Evolutionary conservation across 148 eudicot species (phyloP).

Genomic region (Camellia japonica): DNA sequence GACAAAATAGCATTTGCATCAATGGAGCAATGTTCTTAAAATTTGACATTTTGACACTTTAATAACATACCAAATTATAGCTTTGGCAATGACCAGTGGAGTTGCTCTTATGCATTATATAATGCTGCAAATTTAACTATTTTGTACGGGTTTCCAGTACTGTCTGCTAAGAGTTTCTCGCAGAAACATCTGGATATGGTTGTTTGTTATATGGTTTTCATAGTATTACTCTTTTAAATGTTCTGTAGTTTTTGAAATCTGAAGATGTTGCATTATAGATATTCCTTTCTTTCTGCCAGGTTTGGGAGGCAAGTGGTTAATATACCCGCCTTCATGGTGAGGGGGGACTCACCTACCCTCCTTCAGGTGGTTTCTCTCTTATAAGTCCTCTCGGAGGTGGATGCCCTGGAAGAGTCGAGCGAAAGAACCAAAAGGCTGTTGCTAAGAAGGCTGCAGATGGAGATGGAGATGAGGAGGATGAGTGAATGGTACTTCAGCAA

Average conservation of each 20-base stretch:
- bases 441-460: constrained; percentile 61
- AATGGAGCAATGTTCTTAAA: too few species aligned
- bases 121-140: background rate
- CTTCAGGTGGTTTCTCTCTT: constrained; percentile 43
- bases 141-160: background rate
- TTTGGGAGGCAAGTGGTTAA: constrained; percentile 59
- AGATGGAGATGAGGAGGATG: constrained; percentile 54
- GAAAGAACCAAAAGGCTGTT: constrained; percentile 53
- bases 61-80: too few species aligned
- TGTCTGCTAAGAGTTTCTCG: too few species aligned
- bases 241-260: background rate
- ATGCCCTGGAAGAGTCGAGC: constrained; percentile 58
- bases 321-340: constrained; percentile 56
- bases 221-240: background rate
- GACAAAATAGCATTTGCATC: too few species aligned
- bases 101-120: background rate
- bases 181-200: background rate
- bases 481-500: constrained; percentile 15
- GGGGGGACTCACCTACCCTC: constrained; percentile 56
- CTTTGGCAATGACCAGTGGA: too few species aligned
- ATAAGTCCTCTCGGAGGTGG: constrained; percentile 62
- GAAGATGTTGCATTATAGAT: background rate
- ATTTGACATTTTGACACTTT: too few species aligned
- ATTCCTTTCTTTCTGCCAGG: constrained; percentile 20
- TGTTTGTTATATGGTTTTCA: background rate